Evolutionary conservation across 1,284 basidiomycete species (phyloP), one percentile per base, ranked within the genome.

Genomic region (Veloporphyrellus conicus): DNA sequence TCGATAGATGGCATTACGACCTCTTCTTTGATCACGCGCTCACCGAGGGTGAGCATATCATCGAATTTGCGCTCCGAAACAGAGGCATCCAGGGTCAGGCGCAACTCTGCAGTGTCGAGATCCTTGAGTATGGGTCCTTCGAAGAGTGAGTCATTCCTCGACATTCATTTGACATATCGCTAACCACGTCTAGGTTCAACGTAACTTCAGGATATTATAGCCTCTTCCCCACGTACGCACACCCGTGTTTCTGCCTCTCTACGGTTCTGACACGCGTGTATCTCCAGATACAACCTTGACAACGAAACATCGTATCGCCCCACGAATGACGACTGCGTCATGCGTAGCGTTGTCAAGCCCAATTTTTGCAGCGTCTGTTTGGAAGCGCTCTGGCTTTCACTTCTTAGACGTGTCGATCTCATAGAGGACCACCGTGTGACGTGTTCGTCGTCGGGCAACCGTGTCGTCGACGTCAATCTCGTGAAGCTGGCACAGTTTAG

Each of bases 241-340:
- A 3, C 22, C 16, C 5, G 3, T 36, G 9, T 20, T 34, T 12
- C 25, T n/a, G 10, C 31, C 33, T 22, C 20, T 27, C n/a, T 36
- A 7, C 15, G n/a, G 7, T 23, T 23, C 37, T 43, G 14, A 49
- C 31, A 15, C 32, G 29, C 2, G 12, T 44, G 6, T 41, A 19
- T 5, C 35, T n/a, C 44, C 49, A 86, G 81, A 18, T 86, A 74
- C 60, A 82, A 81, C 1, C 68, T 78, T 22, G 64, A 67, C 41
- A 86, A 88, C 54, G 61, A 66, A 47, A 86, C 83, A 0, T 75
- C 77, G 3, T 88, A 84, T 63, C 76, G 85, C 15, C 86, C 86
- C 31, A 91, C 88, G 3, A 90, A 91, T 58, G 84, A 90, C 57
- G 84, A 81, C 59, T 92, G 90, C 60, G 76, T 92, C 44, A 92